A percentile compares a stretch with the other conserved stretches of the same genome.
Conservation (phyloP, 1,139 yeast genomes). For the Yamadazyma aaseri region DNA sequence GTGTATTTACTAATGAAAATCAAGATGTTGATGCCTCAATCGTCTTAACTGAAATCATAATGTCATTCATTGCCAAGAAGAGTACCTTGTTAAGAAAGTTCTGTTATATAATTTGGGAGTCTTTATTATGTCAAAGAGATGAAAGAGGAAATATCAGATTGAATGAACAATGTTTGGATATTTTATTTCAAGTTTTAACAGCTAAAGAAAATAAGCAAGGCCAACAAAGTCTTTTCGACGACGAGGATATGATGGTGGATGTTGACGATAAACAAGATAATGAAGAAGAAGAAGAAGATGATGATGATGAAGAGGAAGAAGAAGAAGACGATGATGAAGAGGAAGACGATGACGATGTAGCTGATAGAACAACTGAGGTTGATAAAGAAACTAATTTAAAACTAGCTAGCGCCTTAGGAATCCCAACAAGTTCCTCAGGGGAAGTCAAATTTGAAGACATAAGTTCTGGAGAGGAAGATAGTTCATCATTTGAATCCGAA, state of each 20-base stretch:
- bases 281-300: constrained; percentile 39
- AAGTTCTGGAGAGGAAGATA: constrained; percentile 37
- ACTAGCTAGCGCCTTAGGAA: constrained; percentile 74
- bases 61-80: constrained; percentile 73
- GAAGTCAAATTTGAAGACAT: constrained; percentile 45
- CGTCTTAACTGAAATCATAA: constrained; percentile 75
- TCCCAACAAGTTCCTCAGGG: constrained; percentile 51
- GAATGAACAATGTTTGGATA: constrained; percentile 51
- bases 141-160: constrained; percentile 27
- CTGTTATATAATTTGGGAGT: constrained; percentile 76
- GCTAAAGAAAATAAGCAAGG: constrained; percentile 84
- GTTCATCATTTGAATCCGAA: constrained; percentile 60
- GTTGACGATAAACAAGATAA: constrained; percentile 26
- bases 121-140: constrained; percentile 34
- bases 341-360: constrained; percentile 28
- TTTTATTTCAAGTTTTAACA: constrained; percentile 64
- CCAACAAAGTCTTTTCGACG: constrained; percentile 72
- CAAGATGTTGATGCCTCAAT: constrained; percentile 44
- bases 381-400: constrained; percentile 70
- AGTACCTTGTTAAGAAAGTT: constrained; percentile 70
- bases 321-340: constrained; percentile 27
- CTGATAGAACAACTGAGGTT: constrained; percentile 44
- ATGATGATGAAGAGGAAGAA: constrained; percentile 29
- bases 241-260: constrained; percentile 48
- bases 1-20: constrained; percentile 24